Evolutionary conservation across 1,284 basidiomycete genomes (phyloP), one percentile per base, ranked within the genome.

Genomic region (Flammula alnicola): DNA sequence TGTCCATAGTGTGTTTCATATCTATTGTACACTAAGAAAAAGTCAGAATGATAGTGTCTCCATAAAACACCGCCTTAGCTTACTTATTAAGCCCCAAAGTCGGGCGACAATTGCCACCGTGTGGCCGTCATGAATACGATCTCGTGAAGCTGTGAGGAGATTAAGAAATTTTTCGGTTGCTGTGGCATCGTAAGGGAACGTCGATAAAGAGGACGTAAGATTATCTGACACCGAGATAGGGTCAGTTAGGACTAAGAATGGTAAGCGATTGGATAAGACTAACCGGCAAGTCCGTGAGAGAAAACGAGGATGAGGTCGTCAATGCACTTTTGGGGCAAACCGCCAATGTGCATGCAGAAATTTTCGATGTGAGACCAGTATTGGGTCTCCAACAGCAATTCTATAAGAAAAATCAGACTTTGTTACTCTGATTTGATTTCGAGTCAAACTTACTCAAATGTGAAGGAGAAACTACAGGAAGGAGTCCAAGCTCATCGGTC

Each of bases 281-380:
- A 49, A 71, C 72, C 71, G 44, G 63, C 63, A 29, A 60, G 54
- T 12, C 60, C 72, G 57, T 76, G 73, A 35, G 66, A 65, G 37
- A 74, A 68, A 2, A 73, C 62, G 37, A 64, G 64, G 17, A 71
- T 66, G 4, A 84, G 64, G 11, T 80, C 73, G n/a, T 74, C 70
- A n/a, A 78, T 51, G 1, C 64, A 55, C 9, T 61, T 51, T 17
- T 46, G 55, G n/a, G 59, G 61, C 16, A 82, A 59, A 1, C 67
- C 61, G 29, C 65, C 54, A 17, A 69, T 49, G 57, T 84, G 79
- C 70, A 77, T 76, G 0, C 78, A 78, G 58, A 81, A 84, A 51
- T 69, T 74, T 51, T 84, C 81, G 9, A 81, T 63, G 47, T 84
- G 82, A 1, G 57, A 58, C 83, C 83, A 84, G 50, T 81, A 84